Conservation (phyloP, 78 protist genomes). For the Carpediemonas membranifera region DNA sequence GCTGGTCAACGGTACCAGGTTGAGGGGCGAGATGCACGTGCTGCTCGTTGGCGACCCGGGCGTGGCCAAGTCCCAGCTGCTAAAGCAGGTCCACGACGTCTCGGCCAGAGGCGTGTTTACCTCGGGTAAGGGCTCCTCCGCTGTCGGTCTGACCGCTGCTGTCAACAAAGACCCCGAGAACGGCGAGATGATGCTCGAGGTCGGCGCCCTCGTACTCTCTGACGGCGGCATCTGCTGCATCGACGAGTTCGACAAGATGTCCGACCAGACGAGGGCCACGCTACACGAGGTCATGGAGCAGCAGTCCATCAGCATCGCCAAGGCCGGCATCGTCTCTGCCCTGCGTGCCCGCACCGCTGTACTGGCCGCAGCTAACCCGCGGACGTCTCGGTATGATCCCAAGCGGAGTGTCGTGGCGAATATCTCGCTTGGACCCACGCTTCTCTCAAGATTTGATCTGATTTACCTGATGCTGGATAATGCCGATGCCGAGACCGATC, state of each 20-base stretch:
- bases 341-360: constrained; percentile 88
- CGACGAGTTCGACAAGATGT: constrained; percentile 87
- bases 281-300: constrained; percentile 98
- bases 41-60: constrained; percentile 98
- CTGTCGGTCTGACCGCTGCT: constrained; percentile 98
- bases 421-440: constrained; percentile 79
- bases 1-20: constrained; percentile 37
- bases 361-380: constrained; percentile 98
- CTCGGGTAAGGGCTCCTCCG: constrained; percentile 88
- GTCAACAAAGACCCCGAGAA: constrained; percentile 79
- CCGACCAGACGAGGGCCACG: constrained; percentile 81
- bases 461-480: constrained; percentile 85
- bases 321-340: constrained; percentile 95
- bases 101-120: constrained; percentile 98
- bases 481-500: constrained; percentile 65
- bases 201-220: constrained; percentile 39
- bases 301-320: constrained; percentile 98
- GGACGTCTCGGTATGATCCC: constrained; percentile 63
- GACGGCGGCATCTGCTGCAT: constrained; percentile 95
- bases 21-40: constrained; percentile 73
- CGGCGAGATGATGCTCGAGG: constrained; percentile 78
- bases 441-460: constrained; percentile 83
- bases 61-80: constrained; percentile 90
- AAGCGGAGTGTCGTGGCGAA: constrained; percentile 81
- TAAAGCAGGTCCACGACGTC: constrained; percentile 78